Base-by-base conservation (phyloP, 345 rosid species). In the Eucalyptus regnans region DNA sequence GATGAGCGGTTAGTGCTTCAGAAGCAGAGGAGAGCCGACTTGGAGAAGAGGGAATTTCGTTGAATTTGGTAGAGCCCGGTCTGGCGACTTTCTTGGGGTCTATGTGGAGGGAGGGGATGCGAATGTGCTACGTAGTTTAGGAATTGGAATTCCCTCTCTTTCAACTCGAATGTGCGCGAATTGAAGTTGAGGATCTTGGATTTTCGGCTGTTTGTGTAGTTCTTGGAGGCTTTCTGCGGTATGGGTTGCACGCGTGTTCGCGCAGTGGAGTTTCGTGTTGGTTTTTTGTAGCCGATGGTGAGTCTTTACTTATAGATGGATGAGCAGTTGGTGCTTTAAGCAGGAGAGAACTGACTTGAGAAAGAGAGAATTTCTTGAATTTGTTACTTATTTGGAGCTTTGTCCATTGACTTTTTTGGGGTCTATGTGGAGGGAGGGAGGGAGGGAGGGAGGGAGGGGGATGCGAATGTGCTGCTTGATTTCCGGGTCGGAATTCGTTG, bases 281-380 rank as follows among this genome's bases (percentile, higher is more conserved):
- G 56, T 52, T 52, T 52, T 52, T n/a, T 3, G 9, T 64, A 7
- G 76, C 2, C 0, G 20, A 64, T 64, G 41, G 0, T 64, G 18
- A 14, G 33, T 66, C 9, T 15, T n/a, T 64, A 16, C 76, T 7
- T 37, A n/a, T 64, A 64, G 37, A 2, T 0, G 17, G 76, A 64
- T 64, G 76, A 64, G 76, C 76, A 14, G 37, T 14, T n/a, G 76
- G 33, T 64, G 76, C 76, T 64, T 64, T 64, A 64, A 64, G 76
- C 76, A n/a, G 11, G 1, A 33, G 37, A 15, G 33, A n/a, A n/a
- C 1, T 3, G 16, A 14, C 76, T n/a, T 0, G 5, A 12, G n/a
- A 62, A 27, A 6, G 17, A 14, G 71, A 13, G 41, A 5, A n/a
- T 64, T 64, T n/a, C 76, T 64, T 16, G 41, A 64, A 64, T n/a